A percentile compares a stretch with the other conserved stretches of the same genome.
phyloP scores from a whole-genome alignment of 108 stramenopile genomes.

The Nitzschia sp. region DNA sequence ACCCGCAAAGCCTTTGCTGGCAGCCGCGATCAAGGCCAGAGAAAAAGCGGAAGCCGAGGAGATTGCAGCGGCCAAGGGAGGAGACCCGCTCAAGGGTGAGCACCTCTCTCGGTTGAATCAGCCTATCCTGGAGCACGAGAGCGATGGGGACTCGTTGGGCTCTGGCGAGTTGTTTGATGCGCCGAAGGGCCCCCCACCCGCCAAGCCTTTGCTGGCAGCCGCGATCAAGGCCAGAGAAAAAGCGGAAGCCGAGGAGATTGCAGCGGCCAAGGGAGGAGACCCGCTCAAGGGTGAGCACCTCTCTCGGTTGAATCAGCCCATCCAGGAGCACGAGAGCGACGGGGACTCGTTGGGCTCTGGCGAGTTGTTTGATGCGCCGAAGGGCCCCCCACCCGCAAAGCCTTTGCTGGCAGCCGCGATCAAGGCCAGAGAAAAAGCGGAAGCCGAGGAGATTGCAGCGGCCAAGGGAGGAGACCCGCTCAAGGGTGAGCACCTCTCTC shows the following conservation, averaged over 20 bases:
- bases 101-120: background rate
- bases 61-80: background rate
- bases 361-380: background rate
- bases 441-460: background rate
- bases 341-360: background rate
- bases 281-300: background rate
- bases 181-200: slow-evolving; percentile 1
- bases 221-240: slow-evolving; percentile 5
- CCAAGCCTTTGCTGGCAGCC: background rate
- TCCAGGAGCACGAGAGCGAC: background rate
- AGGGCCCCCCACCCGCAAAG: background rate
- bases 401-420: background rate
- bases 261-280: background rate
- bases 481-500: background rate
- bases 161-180: slow-evolving; percentile 17
- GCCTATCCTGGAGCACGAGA: background rate
- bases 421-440: slow-evolving; percentile 1
- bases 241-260: background rate
- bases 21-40: slow-evolving; percentile 3
- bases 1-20: background rate
- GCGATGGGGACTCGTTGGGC: slow-evolving; percentile 13
- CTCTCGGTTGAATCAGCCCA: background rate
- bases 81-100: background rate
- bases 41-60: background rate
- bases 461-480: background rate